These are phyloP conservation scores for Blakeslea trispora DNA, from an alignment of 371 early-diverging fungal genomes.

Conservation along the genomic window DNA sequence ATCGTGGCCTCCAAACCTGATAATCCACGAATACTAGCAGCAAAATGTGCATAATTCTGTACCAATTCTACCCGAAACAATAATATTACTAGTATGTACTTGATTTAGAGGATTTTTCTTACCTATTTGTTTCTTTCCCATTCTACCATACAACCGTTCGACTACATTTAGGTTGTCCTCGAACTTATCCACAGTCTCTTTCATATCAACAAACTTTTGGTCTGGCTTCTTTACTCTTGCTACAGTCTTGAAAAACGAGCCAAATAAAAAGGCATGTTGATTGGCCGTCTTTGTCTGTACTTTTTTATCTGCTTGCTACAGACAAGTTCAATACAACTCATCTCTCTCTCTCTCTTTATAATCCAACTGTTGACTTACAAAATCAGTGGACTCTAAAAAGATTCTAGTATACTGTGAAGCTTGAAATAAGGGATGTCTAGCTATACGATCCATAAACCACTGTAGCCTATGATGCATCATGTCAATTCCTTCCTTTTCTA, in stretches of 20 bases:
- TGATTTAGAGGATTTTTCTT: background rate
- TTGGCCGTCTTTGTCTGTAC: conserved; percentile 50
- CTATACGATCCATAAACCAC: conserved; percentile 81
- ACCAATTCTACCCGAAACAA: conserved; percentile 58
- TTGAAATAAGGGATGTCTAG: conserved; percentile 82
- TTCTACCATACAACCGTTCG: conserved; percentile 75
- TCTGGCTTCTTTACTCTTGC: conserved; percentile 88
- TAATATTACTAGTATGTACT: background rate
- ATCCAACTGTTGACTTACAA: conserved; percentile 41
- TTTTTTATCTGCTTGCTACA: conserved; percentile 16
- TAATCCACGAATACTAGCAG: conserved; percentile 71
- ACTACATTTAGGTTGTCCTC: conserved; percentile 80
- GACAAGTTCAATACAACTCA: too few species aligned
- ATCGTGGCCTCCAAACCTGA: conserved; percentile 85
- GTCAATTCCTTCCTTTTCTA: too few species aligned
- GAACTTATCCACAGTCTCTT: conserved; percentile 77
- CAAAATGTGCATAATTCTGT: conserved; percentile 76
- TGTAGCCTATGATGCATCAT: conserved; percentile 65
- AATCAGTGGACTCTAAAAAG: conserved; percentile 83
- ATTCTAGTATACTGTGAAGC: conserved; percentile 64
- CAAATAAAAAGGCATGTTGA: conserved; percentile 71
- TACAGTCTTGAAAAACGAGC: conserved; percentile 82
- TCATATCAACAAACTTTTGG: conserved; percentile 79
- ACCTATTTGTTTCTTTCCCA: conserved; percentile 70
- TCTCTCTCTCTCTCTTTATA: too few species aligned